Evolutionary conservation across 140 eudicot species (phyloP).

Genomic region (Flaveria floridana): DNA sequence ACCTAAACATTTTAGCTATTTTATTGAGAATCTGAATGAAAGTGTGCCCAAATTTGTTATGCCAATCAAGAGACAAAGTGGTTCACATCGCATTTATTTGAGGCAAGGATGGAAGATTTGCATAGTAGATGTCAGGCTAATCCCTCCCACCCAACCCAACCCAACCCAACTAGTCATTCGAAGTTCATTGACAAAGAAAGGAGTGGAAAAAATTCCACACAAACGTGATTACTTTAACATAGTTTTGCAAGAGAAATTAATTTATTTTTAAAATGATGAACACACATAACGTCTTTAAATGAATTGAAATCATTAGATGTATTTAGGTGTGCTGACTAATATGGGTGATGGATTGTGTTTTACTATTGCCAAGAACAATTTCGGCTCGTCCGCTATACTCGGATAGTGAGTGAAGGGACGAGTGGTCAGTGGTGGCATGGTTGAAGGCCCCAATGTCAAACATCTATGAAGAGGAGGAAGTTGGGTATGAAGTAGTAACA

Average conservation of each 20-base stretch:
- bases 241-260: neutral
- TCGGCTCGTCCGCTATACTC: constrained; percentile 3
- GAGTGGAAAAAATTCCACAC: constrained; percentile 3
- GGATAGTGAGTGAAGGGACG: neutral
- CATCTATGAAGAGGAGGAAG: neutral
- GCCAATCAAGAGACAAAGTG: constrained; percentile 5
- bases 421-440: neutral
- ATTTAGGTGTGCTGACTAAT: too few species aligned
- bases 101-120: neutral
- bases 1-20: constrained; percentile 17
- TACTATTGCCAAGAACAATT: neutral
- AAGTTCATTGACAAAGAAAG: constrained; percentile 6
- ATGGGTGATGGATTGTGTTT: too few species aligned
- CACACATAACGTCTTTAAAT: constrained; percentile 5
- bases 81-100: neutral
- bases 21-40: neutral
- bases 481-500: neutral
- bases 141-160: neutral
- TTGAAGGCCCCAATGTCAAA: constrained; percentile 1
- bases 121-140: constrained; percentile 10
- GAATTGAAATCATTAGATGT: too few species aligned
- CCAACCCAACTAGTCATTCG: neutral
- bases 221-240: neutral
- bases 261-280: neutral
- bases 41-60: neutral